Base-by-base conservation (phyloP, 2,329 filamentous ascomycete species). In the Aspergillus chevalieri region DNA sequence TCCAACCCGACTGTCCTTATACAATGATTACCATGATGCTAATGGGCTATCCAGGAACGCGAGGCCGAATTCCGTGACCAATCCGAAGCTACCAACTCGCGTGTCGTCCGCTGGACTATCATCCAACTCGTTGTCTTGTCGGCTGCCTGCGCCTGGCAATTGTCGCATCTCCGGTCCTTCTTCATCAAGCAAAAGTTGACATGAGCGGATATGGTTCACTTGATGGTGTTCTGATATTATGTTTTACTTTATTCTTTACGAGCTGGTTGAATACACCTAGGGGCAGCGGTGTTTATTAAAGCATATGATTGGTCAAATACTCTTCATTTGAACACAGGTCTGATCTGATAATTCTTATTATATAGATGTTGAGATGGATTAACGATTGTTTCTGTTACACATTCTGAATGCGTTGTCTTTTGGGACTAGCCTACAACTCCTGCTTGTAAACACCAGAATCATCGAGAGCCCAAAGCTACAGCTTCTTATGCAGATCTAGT, bases 111-210 rank as follows among this genome's bases (percentile, higher is more conserved):
- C 61, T 98, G 93, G 92, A 92, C 93, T 58, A 65, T 96, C 57
- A 86, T 97, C 59, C 93, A 98, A 73, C 76, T 97, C 52, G 80
- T 84, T 47, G 83, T 97, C 34, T 78, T 98, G 47, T 88, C 85
- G 48, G 78, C 85, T 49, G 95, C 93, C 30, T 98, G 93, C 74
- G 88, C 89, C 53, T 98, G 93, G 93, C 93, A 98, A 73, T 78
- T 98, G 43, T 95, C 90, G 47, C 92, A 98, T 74, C 80, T 98
- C 62, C 82, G 93, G 60, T 87, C 88, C 43, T 98, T 98, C 81
- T 98, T 98, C 78, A 98, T 98, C 78, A 98, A 98, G 81, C 92
- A 97, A 78, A 98, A 98, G 81, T 84, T 98, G 69, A 97, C 93
- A 52, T 98, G 82, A 73, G 61, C 12, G 9, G 43, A 47, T 12